Base-by-base conservation (phyloP, 257 asterid species). In the Scutellaria galericulata region DNA sequence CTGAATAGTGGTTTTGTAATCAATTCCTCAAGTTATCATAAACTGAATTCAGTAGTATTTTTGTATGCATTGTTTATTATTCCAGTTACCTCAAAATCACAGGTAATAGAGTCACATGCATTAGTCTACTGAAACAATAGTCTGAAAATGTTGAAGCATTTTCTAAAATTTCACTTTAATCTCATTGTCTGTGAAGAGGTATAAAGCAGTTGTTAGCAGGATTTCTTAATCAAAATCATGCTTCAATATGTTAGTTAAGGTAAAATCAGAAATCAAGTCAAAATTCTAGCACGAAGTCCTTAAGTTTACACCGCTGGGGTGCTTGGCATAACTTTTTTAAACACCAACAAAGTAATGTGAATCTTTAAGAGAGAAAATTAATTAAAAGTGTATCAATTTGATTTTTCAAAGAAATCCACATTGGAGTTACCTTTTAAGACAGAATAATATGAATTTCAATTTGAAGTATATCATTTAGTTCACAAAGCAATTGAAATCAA, bases 81-180 rank as follows among this genome's bases (percentile, higher is more conserved):
- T 54, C 31, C 7, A 3, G 24, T 47, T 46, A 20, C 69, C 64
- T 46, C 11, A 7, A 45, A 37, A 77, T 48, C 15, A 60, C 13
- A 51, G 52, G 14, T n/a, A 45, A 68, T 37, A 51, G 55, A 24
- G n/a, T 50, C 42, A 44, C 60, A 68, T 63, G 65, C 68, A 66
- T 15, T 47, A 70, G 58, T 5, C 8, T 50, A 15, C 44, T 56
- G 22, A 20, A 50, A n/a, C 8, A 20, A 55, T 24, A 55, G 71
- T 39, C 27, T 27, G 20, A 18, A 24, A 64, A 31, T 53, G 56
- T 37, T 51, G 50, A 59, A 68, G 65, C 67, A 61, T 35, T 41
- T 53, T 39, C 41, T 6, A 45, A 12, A 47, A 31, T 31, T 52
- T 35, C 41, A n/a, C 1, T 15, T 37, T 45, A 27, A 14, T 47